phyloP scores from a whole-genome alignment of 1,284 basidiomycete genomes.

The Tremellales sp. region DNA sequence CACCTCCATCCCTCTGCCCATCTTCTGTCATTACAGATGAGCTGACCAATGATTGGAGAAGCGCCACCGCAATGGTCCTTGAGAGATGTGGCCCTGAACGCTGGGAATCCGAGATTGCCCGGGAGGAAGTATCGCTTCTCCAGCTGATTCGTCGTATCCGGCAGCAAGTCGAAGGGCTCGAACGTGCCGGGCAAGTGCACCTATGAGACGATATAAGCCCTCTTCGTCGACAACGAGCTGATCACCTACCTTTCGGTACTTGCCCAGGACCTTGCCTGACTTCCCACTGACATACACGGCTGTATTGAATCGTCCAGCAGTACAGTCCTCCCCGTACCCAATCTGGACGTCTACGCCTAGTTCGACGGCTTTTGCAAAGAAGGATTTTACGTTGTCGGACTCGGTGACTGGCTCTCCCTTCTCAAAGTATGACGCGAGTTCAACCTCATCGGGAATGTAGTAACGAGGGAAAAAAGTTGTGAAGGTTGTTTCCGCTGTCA shows the following conservation, averaged over 20 bases:
- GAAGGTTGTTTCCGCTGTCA: constrained; percentile 30
- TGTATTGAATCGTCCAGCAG: constrained; percentile 33
- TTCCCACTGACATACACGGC: constrained; percentile 30
- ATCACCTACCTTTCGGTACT: constrained; percentile 33
- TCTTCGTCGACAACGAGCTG: neutral
- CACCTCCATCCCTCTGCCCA: constrained; percentile 42
- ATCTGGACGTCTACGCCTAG: constrained; percentile 34
- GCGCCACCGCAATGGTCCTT: constrained; percentile 17
- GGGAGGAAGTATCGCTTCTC: constrained; percentile 41
- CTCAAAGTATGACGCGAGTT: constrained; percentile 32
- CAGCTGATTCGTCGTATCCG: constrained; percentile 38
- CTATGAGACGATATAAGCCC: constrained; percentile 8
- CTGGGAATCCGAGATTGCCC: constrained; percentile 35
- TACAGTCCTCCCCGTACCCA: constrained; percentile 38
- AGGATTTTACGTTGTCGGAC: constrained; percentile 20
- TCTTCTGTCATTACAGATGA: constrained; percentile 39
- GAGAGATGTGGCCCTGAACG: constrained; percentile 30
- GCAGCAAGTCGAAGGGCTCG: constrained; percentile 34
- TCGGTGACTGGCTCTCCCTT: constrained; percentile 21
- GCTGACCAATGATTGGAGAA: constrained; percentile 32
- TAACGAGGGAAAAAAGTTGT: constrained; percentile 41
- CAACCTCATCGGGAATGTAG: constrained; percentile 28
- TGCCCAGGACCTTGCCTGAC: constrained; percentile 28
- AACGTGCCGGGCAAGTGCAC: constrained; percentile 34
- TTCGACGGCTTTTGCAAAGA: constrained; percentile 27